These are phyloP conservation scores for Pyrenophora graminea DNA, from an alignment of 2,329 filamentous ascomycete genomes.

Conservation along the genomic window DNA sequence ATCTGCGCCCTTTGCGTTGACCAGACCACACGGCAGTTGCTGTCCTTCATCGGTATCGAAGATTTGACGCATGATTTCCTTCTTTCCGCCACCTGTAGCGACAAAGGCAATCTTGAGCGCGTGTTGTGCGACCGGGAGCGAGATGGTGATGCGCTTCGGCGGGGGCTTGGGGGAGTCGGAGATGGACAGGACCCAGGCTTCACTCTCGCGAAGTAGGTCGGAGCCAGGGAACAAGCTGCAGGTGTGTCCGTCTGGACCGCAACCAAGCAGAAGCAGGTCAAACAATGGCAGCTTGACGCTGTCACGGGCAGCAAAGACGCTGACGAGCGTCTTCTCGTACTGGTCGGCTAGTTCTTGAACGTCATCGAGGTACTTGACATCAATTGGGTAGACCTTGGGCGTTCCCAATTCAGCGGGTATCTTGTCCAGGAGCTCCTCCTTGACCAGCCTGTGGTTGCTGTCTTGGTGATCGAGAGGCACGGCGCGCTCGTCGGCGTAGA, in stretches of 20 bases:
- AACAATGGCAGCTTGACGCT: constrained; percentile 94
- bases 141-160: constrained; percentile 86
- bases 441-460: constrained; percentile 90
- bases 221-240: constrained; percentile 95
- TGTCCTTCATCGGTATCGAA: constrained; percentile 76
- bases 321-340: constrained; percentile 88
- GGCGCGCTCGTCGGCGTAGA: constrained; percentile 96
- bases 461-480: constrained; percentile 90
- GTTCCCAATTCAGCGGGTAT: constrained; percentile 69
- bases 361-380: constrained; percentile 70
- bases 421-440: constrained; percentile 85
- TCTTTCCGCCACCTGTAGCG: constrained; percentile 86
- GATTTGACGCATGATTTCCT: constrained; percentile 88
- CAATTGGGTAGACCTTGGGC: constrained; percentile 80
- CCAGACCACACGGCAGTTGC: constrained; percentile 79
- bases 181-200: constrained; percentile 91
- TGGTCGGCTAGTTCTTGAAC: constrained; percentile 89
- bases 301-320: constrained; percentile 86
- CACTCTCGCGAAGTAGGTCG: constrained; percentile 79
- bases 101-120: constrained; percentile 87
- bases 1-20: constrained; percentile 83
- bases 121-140: constrained; percentile 86
- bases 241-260: constrained; percentile 94
- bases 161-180: constrained; percentile 95
- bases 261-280: constrained; percentile 89